Conservation (phyloP, 1,284 basidiomycete genomes). For the Trametes pubescens region DNA sequence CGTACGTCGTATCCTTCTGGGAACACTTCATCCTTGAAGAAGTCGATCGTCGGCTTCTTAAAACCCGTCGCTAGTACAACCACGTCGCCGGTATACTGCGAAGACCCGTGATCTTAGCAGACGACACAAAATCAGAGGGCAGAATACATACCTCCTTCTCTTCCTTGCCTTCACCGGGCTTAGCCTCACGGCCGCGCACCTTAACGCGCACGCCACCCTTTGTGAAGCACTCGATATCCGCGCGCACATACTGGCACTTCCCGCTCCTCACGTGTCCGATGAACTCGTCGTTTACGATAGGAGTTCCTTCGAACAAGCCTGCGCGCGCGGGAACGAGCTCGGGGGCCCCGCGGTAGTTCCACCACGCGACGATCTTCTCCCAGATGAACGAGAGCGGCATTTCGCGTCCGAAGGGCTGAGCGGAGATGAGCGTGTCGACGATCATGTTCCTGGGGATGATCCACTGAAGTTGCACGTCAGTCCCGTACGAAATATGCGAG, state of each 20-base stretch:
- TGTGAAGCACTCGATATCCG: conserved; percentile 58
- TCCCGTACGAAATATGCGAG: neutral
- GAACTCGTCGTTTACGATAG: conserved; percentile 67
- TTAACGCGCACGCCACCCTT: conserved; percentile 51
- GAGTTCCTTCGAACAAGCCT: conserved; percentile 59
- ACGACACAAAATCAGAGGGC: neutral
- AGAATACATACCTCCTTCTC: conserved; percentile 38
- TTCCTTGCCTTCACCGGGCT: conserved; percentile 42
- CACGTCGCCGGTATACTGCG: conserved; percentile 57
- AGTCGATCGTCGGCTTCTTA: conserved; percentile 61
- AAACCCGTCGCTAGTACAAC: conserved; percentile 72
- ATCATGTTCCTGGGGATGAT: conserved; percentile 64
- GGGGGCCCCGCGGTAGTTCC: conserved; percentile 62
- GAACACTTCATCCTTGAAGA: conserved; percentile 66
- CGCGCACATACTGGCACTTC: conserved; percentile 60
- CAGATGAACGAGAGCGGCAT: conserved; percentile 62
- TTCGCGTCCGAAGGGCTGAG: conserved; percentile 66
- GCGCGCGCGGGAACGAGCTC: conserved; percentile 52
- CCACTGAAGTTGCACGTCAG: conserved; percentile 46
- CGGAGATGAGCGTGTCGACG: conserved; percentile 60
- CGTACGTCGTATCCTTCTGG: conserved; percentile 60
- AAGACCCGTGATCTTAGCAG: neutral
- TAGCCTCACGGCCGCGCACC: conserved; percentile 41
- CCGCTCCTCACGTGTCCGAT: conserved; percentile 59
- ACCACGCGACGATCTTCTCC: conserved; percentile 56